A percentile compares a stretch with the other conserved stretches of the same genome.
These are phyloP conservation scores for Neoboletus brunneissimus DNA, from an alignment of 768 basidiomycete species.

Conservation along the genomic window DNA sequence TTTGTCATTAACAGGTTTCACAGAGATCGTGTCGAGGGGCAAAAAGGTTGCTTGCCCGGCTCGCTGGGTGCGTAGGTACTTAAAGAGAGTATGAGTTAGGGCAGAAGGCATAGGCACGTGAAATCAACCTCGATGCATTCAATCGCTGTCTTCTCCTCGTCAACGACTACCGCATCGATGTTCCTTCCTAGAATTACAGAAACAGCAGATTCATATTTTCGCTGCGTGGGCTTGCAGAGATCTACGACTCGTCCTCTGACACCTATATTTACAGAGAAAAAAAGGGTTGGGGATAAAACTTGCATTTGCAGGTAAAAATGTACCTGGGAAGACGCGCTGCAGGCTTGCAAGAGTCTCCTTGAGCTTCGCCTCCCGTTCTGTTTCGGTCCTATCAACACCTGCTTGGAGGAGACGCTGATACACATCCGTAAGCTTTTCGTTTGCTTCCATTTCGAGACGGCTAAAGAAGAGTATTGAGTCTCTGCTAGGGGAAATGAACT, in stretches of 20 bases:
- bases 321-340: constrained; percentile 88
- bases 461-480: constrained; percentile 38
- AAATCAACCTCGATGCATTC: constrained; percentile 87
- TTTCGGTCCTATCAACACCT: constrained; percentile 83
- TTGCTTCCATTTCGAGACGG: constrained; percentile 85
- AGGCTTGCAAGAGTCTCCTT: constrained; percentile 84
- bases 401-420: constrained; percentile 87
- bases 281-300: neutral
- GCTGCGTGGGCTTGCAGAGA: constrained; percentile 89
- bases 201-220: constrained; percentile 91
- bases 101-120: neutral
- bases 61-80: constrained; percentile 95
- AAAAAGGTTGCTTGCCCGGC: constrained; percentile 97
- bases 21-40: constrained; percentile 95
- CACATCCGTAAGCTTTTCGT: constrained; percentile 83
- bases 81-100: constrained; percentile 1
- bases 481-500: neutral
- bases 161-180: constrained; percentile 93
- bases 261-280: constrained; percentile 41
- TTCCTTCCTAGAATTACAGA: constrained; percentile 91
- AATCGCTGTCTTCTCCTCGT: constrained; percentile 95
- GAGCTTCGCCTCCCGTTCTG: constrained; percentile 75
- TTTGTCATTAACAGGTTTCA: constrained; percentile 91
- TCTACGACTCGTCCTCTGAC: constrained; percentile 92
- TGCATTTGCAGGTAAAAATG: neutral